These are phyloP conservation scores for Lodderomyces beijingensis DNA, from an alignment of 1,139 yeast species.

Conservation along the genomic window DNA sequence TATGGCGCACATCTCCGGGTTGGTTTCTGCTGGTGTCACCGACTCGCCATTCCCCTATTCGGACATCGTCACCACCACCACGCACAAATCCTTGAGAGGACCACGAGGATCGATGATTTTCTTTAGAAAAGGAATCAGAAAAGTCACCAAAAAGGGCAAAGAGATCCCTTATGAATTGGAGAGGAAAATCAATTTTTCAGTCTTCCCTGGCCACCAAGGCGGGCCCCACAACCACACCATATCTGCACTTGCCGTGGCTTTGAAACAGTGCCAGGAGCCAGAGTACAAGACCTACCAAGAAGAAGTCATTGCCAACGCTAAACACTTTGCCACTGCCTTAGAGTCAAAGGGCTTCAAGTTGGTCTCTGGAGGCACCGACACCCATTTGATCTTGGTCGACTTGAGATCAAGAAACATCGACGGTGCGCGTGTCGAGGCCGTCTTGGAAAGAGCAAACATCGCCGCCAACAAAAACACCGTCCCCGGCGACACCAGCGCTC, in stretches of 20 bases:
- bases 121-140: slow-evolving; percentile 88
- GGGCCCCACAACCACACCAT: slow-evolving; percentile 98
- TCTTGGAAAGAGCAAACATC: slow-evolving; percentile 82
- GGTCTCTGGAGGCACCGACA: slow-evolving; percentile 92
- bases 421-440: slow-evolving; percentile 94
- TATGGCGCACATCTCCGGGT: slow-evolving; percentile 96
- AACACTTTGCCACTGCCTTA: slow-evolving; percentile 69
- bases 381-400: slow-evolving; percentile 85
- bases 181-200: slow-evolving; percentile 87
- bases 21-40: slow-evolving; percentile 88
- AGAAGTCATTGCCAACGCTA: slow-evolving; percentile 77
- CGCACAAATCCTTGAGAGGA: slow-evolving; percentile 95
- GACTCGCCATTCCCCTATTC: slow-evolving; percentile 92
- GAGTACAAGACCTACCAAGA: slow-evolving; percentile 84
- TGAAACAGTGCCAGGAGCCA: slow-evolving; percentile 83
- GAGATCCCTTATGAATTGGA: slow-evolving; percentile 85
- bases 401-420: slow-evolving; percentile 82
- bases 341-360: slow-evolving; percentile 64
- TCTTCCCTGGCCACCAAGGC: slow-evolving; percentile 99
- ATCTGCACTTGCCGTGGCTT: slow-evolving; percentile 90
- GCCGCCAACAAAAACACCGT: slow-evolving; percentile 95
- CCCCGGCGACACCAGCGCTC: slow-evolving; percentile 93
- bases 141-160: slow-evolving; percentile 82
- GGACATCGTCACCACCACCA: slow-evolving; percentile 94
- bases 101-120: slow-evolving; percentile 99